These are phyloP conservation scores for Cladophialophora chaetospira DNA, from an alignment of 2,329 filamentous ascomycete species.

Conservation along the genomic window DNA sequence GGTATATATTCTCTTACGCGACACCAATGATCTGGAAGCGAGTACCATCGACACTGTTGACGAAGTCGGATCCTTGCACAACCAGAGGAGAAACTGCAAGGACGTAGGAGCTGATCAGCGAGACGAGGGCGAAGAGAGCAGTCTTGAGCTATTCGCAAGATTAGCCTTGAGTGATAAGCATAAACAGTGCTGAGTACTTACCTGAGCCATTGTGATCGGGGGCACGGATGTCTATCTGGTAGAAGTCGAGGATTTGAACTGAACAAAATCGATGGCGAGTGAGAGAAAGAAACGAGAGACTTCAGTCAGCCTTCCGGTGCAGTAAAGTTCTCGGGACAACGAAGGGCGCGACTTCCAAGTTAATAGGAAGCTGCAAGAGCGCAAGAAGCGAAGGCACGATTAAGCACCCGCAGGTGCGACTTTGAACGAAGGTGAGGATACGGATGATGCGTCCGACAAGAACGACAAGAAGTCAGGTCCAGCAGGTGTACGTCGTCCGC, in stretches of 20 bases:
- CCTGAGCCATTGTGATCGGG: conserved; percentile 26
- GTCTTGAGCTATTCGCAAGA: conserved; percentile 23
- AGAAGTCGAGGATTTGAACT: conserved; percentile 14
- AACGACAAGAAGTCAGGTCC: conserved; percentile 2
- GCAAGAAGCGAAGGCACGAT: conserved; percentile 16
- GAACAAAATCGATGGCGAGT: conserved; percentile 1
- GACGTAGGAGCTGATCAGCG: conserved; percentile 48
- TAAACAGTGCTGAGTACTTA: conserved; percentile 4
- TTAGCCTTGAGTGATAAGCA: conserved; percentile 1
- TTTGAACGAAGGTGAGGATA: conserved; percentile 17
- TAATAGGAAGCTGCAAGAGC: conserved; percentile 3
- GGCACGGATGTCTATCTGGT: background rate
- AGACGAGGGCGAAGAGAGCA: conserved; percentile 38
- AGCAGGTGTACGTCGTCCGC: background rate
- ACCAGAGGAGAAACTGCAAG: conserved; percentile 59
- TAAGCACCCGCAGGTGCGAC: conserved; percentile 22
- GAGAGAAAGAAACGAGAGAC: conserved; percentile 17
- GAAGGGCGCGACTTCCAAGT: conserved; percentile 19
- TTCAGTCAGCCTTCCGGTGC: background rate
- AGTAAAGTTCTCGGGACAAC: conserved; percentile 6
- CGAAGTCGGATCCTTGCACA: conserved; percentile 62
- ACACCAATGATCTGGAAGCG: conserved; percentile 65
- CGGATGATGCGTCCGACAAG: conserved; percentile 5
- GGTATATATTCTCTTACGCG: conserved; percentile 48
- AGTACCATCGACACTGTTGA: conserved; percentile 59